These are phyloP conservation scores for Neospora caninum DNA, from an alignment of 169 alveolate species.

Conservation along the genomic window DNA sequence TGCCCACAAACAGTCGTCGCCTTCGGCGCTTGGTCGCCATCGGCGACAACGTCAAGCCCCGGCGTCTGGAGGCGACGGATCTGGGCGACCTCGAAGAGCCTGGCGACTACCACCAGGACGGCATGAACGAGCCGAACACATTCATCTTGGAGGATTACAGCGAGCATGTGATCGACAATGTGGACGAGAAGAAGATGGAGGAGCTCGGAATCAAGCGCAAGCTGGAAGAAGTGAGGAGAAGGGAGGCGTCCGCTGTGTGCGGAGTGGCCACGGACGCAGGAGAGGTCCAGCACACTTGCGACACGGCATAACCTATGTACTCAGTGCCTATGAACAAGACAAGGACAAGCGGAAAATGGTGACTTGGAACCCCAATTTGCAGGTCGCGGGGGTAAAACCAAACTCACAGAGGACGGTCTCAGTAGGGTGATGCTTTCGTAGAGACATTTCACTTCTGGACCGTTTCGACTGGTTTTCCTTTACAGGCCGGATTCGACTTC, in stretches of 20 bases:
- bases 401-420: no score
- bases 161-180: constrained; percentile 43
- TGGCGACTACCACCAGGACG: constrained; percentile 49
- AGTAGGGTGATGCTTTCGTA: no score
- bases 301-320: no score
- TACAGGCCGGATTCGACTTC: constrained; percentile 29
- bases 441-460: no score
- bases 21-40: constrained; percentile 56
- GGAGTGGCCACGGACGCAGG: no score
- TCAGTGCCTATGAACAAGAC: no score
- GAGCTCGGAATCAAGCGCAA: constrained; percentile 60
- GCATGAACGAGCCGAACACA: constrained; percentile 29
- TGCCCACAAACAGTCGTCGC: constrained; percentile 58
- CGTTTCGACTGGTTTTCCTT: not conserved
- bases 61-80: not conserved
- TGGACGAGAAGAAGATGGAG: constrained; percentile 63
- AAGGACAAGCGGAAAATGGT: no score
- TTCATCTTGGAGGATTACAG: constrained; percentile 56
- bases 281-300: no score
- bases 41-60: constrained; percentile 50
- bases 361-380: no score
- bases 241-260: not conserved
- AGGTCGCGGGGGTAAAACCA: no score
- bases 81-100: constrained; percentile 56
- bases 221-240: constrained; percentile 54